Evolutionary conservation across 306 rosid species (phyloP).

Genomic region (Erythrophleum fordii): DNA sequence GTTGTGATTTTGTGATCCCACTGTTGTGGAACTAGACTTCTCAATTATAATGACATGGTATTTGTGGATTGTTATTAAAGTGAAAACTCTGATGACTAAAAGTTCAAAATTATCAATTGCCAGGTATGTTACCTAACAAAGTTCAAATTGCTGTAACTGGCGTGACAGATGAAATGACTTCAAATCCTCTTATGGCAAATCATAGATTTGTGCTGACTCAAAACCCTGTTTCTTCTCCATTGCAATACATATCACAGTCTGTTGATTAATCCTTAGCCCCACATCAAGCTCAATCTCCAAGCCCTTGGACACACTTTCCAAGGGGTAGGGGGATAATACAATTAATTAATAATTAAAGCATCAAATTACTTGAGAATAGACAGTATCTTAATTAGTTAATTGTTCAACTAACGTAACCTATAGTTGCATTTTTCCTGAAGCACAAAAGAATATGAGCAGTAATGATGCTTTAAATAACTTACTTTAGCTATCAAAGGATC

Average conservation of each 20-base stretch:
- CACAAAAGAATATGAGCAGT: neutral
- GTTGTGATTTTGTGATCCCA: neutral
- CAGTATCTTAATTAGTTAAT: slow-evolving; percentile 5
- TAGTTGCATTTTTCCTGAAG: neutral
- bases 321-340: neutral
- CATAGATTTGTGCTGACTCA: neutral
- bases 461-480: slow-evolving; percentile 8
- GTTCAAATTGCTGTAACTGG: neutral
- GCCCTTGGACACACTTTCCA: neutral
- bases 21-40: slow-evolving; percentile 20
- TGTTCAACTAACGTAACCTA: neutral
- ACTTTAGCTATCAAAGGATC: slow-evolving; percentile 82
- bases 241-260: neutral
- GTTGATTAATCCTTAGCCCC: neutral
- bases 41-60: neutral
- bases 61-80: neutral
- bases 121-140: slow-evolving; percentile 1
- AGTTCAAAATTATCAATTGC: neutral
- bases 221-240: neutral
- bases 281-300: neutral
- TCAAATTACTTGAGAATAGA: slow-evolving; percentile 8
- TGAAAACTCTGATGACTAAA: neutral
- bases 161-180: slow-evolving; percentile 24
- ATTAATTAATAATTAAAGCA: slow-evolving; percentile 1
- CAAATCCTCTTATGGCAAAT: neutral